A percentile compares a stretch with the other conserved stretches of the same genome.
Evolutionary conservation across 2,329 filamentous ascomycete genomes (phyloP).

Genomic region (Calonectria ilicicola): DNA sequence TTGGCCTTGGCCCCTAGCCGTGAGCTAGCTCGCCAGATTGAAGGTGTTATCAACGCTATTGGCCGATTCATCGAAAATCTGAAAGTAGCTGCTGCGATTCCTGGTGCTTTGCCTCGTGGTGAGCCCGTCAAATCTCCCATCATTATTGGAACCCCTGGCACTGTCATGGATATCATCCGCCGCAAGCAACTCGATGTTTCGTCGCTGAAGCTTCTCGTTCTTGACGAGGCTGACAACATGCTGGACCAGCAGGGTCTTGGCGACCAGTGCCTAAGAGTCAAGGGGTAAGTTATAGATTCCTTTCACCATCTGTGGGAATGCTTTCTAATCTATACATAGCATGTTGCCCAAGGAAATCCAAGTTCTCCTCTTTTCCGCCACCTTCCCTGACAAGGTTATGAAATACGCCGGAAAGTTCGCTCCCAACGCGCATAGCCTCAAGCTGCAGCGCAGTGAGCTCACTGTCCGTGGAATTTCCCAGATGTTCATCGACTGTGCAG

Average conservation of each 20-base stretch:
- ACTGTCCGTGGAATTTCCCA: conserved; percentile 98
- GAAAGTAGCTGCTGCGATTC: conserved; percentile 84
- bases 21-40: conserved; percentile 94
- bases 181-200: conserved; percentile 79
- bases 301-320: background rate
- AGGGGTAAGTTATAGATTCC: conserved; percentile 66
- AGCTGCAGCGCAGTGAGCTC: conserved; percentile 88
- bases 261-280: conserved; percentile 93
- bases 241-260: conserved; percentile 94
- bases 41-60: conserved; percentile 85
- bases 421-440: conserved; percentile 87
- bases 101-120: conserved; percentile 78
- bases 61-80: conserved; percentile 85
- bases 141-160: conserved; percentile 93
- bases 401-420: conserved; percentile 87
- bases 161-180: conserved; percentile 87
- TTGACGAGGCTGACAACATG: conserved; percentile 99
- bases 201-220: conserved; percentile 83
- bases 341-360: conserved; percentile 82
- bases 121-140: conserved; percentile 80
- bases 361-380: conserved; percentile 95
- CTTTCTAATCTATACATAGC: conserved; percentile 58
- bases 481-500: conserved; percentile 94
- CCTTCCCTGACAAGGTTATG: conserved; percentile 88
- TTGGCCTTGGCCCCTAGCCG: conserved; percentile 91